Percentiles rank a stretch among this genome's conserved stretches.
Conservation (phyloP, 2,329 filamentous ascomycete species). For the Allantophomopsis cytisporea region DNA sequence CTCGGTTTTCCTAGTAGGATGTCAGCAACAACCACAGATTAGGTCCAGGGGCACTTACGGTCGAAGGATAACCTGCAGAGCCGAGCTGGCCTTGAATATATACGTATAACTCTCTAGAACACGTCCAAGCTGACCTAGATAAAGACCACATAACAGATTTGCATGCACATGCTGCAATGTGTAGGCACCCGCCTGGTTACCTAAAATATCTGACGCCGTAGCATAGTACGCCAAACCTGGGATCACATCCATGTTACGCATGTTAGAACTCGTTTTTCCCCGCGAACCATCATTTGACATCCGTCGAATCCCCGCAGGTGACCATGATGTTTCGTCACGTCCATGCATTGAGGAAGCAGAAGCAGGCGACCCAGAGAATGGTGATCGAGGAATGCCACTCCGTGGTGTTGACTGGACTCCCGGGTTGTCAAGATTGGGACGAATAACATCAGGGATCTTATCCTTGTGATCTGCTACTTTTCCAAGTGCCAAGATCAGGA, state of each 20-base stretch:
- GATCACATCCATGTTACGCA: slow-evolving; percentile 67
- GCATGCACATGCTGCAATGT: slow-evolving; percentile 77
- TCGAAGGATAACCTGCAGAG: slow-evolving; percentile 60
- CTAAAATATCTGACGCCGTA: slow-evolving; percentile 74
- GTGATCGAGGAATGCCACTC: slow-evolving; percentile 21
- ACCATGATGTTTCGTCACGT: slow-evolving; percentile 32
- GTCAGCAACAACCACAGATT: slow-evolving; percentile 1
- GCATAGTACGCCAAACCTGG: slow-evolving; percentile 86
- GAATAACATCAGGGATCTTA: slow-evolving; percentile 43
- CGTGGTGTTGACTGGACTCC: slow-evolving; percentile 3
- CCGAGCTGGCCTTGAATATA: slow-evolving; percentile 40
- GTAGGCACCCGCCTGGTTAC: slow-evolving; percentile 67
- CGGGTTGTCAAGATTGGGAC: slow-evolving; percentile 24
- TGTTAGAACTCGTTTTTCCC: slow-evolving; percentile 20
- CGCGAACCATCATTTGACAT: slow-evolving; percentile 26
- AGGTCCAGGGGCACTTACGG: slow-evolving; percentile 22
- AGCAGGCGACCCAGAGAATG: slow-evolving; percentile 30
- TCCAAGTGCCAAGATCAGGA: slow-evolving; percentile 74
- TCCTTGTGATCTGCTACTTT: slow-evolving; percentile 56
- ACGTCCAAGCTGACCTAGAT: slow-evolving; percentile 76
- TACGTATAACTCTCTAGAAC: slow-evolving; percentile 71
- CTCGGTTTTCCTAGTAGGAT: slow-evolving; percentile 16
- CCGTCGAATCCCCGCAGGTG: slow-evolving; percentile 34
- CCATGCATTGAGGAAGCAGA: slow-evolving; percentile 28
- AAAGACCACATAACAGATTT: slow-evolving; percentile 72